Percentiles rank a stretch among this genome's conserved stretches.
These are phyloP conservation scores for Piloderma croceum DNA, from an alignment of 768 basidiomycete genomes.

Conservation along the genomic window DNA sequence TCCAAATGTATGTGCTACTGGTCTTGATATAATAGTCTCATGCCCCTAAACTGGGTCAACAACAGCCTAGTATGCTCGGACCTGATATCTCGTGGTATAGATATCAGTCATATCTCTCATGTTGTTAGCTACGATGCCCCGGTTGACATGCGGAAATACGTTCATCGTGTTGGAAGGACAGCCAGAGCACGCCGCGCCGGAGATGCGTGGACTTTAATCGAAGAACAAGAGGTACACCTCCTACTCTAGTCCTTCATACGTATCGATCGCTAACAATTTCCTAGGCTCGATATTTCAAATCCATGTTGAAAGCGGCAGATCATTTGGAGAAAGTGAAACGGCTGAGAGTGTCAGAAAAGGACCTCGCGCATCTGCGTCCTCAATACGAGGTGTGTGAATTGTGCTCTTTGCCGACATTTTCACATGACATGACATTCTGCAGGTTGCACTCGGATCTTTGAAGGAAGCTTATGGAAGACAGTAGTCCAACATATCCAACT, in stretches of 20 bases:
- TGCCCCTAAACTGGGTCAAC: constrained; percentile 6
- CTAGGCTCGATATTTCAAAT: constrained; percentile 85
- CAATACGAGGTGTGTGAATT: constrained; percentile 59
- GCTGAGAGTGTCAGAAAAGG: constrained; percentile 56
- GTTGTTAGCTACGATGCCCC: constrained; percentile 95
- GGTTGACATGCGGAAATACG: constrained; percentile 97
- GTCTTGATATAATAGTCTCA: not conserved
- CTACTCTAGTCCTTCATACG: not conserved
- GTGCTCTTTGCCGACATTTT: not conserved
- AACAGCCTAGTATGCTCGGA: constrained; percentile 91
- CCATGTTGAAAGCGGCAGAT: constrained; percentile 65
- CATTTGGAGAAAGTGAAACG: constrained; percentile 69
- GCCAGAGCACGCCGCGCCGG: constrained; percentile 88
- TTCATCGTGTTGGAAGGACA: constrained; percentile 94
- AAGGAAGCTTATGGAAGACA: constrained; percentile 34
- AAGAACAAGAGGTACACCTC: constrained; percentile 76
- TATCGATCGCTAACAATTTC: constrained; percentile 4
- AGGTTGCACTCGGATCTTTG: constrained; percentile 36
- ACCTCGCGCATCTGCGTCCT: constrained; percentile 47
- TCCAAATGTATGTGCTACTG: constrained; percentile 63
- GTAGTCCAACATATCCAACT: too few species aligned
- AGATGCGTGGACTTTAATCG: constrained; percentile 91
- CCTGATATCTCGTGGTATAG: constrained; percentile 91
- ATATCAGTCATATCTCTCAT: constrained; percentile 86
- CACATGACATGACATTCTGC: constrained; percentile 2